These are phyloP conservation scores for Pseudogymnoascus sp. DNA, from an alignment of 2,329 filamentous ascomycete genomes.

Conservation along the genomic window DNA sequence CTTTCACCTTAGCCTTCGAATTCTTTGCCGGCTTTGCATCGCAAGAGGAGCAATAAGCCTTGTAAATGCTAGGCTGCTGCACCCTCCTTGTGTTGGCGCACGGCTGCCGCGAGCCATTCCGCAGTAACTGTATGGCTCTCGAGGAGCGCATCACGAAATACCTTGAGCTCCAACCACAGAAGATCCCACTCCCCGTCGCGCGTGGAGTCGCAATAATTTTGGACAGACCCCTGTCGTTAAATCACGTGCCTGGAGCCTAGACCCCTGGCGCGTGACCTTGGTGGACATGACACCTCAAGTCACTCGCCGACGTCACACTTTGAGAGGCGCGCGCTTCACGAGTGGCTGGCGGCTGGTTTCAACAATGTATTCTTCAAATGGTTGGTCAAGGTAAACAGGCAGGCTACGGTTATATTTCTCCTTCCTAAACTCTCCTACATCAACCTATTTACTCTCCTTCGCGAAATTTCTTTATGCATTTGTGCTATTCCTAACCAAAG, in stretches of 20 bases:
- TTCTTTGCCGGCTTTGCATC: constrained; percentile 13
- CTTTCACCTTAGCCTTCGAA: constrained; percentile 10
- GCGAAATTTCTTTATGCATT: not conserved
- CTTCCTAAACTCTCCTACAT: not conserved
- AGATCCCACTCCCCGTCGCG: not conserved
- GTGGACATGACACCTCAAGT: not conserved
- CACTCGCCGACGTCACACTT: not conserved
- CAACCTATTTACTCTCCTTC: not conserved
- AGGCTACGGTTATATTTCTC: not conserved
- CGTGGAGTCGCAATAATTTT: not conserved
- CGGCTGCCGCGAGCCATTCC: constrained; percentile 9
- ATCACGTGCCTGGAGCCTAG: not conserved
- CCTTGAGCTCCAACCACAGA: not conserved
- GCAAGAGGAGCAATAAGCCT: constrained; percentile 26
- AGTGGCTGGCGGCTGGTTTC: not conserved
- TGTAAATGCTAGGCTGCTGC: not conserved
- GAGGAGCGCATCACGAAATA: constrained; percentile 24
- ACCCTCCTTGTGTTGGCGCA: not conserved
- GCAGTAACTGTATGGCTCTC: constrained; percentile 22
- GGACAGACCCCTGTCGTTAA: not conserved
- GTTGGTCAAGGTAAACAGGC: not conserved
- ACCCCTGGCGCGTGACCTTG: constrained; percentile 4
- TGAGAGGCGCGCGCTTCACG: not conserved
- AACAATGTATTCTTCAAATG: not conserved
- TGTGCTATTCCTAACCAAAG: not conserved